phyloP scores from a whole-genome alignment of 345 rosid species.

The Lepidium didymum region DNA sequence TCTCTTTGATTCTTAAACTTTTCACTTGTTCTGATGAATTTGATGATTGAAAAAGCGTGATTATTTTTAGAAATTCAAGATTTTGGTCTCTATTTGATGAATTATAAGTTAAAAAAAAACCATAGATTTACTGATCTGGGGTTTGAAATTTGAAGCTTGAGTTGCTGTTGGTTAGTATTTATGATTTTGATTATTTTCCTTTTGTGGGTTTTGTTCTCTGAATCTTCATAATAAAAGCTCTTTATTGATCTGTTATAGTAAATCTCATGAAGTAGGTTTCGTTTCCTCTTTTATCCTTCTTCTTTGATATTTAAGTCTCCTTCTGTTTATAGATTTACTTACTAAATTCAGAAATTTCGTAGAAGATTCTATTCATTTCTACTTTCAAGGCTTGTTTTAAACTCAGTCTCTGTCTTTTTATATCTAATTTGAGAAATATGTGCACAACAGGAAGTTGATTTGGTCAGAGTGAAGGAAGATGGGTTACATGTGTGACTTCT shows the following conservation, averaged over 20 bases:
- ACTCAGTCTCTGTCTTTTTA: neutral
- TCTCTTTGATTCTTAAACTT: neutral
- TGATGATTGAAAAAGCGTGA: neutral
- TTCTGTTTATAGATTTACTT: constrained; percentile 3
- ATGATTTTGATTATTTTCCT: neutral
- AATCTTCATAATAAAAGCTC: neutral
- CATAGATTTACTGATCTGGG: constrained; percentile 13
- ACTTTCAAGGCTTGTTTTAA: neutral
- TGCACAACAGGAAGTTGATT: neutral
- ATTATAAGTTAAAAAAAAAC: neutral
- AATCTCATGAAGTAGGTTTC: constrained; percentile 13
- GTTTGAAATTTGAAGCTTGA: constrained; percentile 7
- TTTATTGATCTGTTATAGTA: constrained; percentile 7
- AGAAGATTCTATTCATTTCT: neutral
- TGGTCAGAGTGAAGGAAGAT: constrained; percentile 33
- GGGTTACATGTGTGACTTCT: constrained; percentile 94
- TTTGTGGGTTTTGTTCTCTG: neutral
- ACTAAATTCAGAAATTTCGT: neutral
- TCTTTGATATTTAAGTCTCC: neutral
- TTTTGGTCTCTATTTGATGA: neutral
- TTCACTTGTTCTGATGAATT: neutral
- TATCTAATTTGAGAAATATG: neutral
- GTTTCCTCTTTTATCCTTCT: constrained; percentile 1
- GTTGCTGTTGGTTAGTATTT: neutral
- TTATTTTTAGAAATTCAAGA: neutral